Percentiles rank a stretch among this genome's conserved stretches.
These are phyloP conservation scores for Eucalyptus erythrocorys DNA, from an alignment of 345 rosid species.

Conservation along the genomic window DNA sequence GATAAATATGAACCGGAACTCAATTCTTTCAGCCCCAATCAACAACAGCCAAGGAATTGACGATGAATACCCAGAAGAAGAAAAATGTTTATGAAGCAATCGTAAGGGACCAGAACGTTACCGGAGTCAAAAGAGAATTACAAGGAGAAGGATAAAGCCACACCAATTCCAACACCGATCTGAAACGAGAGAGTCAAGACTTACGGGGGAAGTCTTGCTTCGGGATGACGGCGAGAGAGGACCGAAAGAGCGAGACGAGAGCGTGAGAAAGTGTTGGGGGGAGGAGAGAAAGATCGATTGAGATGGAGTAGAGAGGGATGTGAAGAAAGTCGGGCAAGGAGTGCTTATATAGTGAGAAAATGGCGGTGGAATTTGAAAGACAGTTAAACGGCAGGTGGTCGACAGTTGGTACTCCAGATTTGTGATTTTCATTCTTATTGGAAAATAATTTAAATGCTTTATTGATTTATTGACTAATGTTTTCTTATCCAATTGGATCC, in stretches of 20 bases:
- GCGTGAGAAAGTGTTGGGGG: neutral
- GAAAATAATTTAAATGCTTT: neutral
- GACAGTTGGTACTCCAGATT: neutral
- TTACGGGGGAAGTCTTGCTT: too few relatives aligned
- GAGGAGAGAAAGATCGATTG: too few relatives aligned
- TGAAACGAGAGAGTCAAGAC: neutral
- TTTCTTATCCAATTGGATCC: fast-evolving
- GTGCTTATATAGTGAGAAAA: neutral
- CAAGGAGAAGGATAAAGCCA: too few relatives aligned
- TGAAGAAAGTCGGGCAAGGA: neutral
- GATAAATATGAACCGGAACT: too few relatives aligned
- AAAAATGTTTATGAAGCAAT: too few relatives aligned
- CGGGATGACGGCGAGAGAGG: neutral
- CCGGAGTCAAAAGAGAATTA: neutral
- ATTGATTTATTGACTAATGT: too few relatives aligned
- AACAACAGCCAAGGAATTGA: too few relatives aligned
- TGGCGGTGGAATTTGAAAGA: neutral
- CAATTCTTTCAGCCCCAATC: too few relatives aligned
- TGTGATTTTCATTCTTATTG: neutral
- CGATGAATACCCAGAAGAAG: too few relatives aligned
- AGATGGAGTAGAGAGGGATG: neutral
- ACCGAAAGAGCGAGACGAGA: neutral
- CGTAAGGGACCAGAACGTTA: too few relatives aligned
- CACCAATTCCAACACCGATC: neutral
- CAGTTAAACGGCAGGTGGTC: neutral